Conservation (phyloP, 2,329 filamentous ascomycete genomes). For the Hypoxylon sp. region DNA sequence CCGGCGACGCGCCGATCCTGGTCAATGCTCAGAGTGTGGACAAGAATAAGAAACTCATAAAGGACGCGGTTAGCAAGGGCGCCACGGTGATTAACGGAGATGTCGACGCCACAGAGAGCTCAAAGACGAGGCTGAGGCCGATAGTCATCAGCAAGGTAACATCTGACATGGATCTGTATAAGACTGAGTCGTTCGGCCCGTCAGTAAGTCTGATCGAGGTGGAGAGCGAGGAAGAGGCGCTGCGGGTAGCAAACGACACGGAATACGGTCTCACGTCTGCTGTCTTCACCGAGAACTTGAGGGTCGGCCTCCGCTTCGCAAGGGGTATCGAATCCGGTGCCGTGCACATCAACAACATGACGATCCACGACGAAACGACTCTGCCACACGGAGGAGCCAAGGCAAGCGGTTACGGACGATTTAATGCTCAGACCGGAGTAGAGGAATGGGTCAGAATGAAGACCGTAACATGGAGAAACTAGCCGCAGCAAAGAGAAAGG, state of each 20-base stretch:
- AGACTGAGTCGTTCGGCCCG: slow-evolving; percentile 72
- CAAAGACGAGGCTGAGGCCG: slow-evolving; percentile 60
- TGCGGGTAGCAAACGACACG: slow-evolving; percentile 72
- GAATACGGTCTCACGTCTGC: slow-evolving; percentile 72
- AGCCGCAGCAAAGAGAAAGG: not conserved
- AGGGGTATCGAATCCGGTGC: slow-evolving; percentile 63
- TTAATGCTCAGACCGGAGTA: slow-evolving; percentile 44
- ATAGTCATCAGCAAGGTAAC: slow-evolving; percentile 68
- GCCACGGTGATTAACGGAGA: slow-evolving; percentile 65
- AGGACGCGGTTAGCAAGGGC: slow-evolving; percentile 64
- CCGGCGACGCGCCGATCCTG: slow-evolving; percentile 41
- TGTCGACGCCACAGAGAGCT: slow-evolving; percentile 41
- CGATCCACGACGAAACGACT: slow-evolving; percentile 53
- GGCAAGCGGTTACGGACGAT: slow-evolving; percentile 53
- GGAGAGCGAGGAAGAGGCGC: slow-evolving; percentile 67
- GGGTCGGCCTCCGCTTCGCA: slow-evolving; percentile 59
- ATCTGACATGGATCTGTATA: slow-evolving; percentile 70
- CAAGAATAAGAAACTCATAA: slow-evolving; percentile 53
- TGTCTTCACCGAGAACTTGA: slow-evolving; percentile 70
- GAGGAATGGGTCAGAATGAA: slow-evolving; percentile 47
- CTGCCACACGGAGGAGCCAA: slow-evolving; percentile 54
- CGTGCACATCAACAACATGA: slow-evolving; percentile 55
- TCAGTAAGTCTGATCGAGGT: slow-evolving; percentile 67
- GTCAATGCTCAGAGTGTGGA: slow-evolving; percentile 41
- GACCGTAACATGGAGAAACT: slow-evolving; percentile 45